These are phyloP conservation scores for Trichophyton verrucosum DNA, from an alignment of 2,329 filamentous ascomycete species.

Conservation along the genomic window DNA sequence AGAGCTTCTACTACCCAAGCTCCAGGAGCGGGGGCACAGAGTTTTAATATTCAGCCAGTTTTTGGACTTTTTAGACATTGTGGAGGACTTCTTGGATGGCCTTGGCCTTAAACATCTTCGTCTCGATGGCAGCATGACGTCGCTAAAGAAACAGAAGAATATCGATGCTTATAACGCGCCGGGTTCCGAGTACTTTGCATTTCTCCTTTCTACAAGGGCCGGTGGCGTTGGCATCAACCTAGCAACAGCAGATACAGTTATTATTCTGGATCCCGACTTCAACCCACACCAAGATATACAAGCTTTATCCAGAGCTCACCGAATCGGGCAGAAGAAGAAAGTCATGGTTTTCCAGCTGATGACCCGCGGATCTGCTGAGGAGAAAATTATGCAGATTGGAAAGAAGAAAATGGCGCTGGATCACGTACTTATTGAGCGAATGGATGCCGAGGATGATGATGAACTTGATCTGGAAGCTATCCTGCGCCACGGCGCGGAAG, in stretches of 20 bases:
- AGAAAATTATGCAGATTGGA: constrained; percentile 92
- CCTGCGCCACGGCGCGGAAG: constrained; percentile 72
- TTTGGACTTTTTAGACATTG: constrained; percentile 67
- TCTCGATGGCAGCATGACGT: constrained; percentile 71
- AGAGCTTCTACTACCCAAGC: constrained; percentile 72
- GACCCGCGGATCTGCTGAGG: constrained; percentile 77
- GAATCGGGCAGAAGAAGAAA: constrained; percentile 92
- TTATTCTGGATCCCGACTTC: constrained; percentile 93
- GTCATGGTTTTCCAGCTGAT: constrained; percentile 92
- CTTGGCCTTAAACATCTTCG: constrained; percentile 62
- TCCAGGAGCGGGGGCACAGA: constrained; percentile 72
- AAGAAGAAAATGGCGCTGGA: constrained; percentile 93
- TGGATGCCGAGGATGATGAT: constrained; percentile 71
- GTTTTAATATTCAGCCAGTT: constrained; percentile 97
- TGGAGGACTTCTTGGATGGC: constrained; percentile 80
- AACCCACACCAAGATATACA: constrained; percentile 98
- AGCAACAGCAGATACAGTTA: constrained; percentile 92
- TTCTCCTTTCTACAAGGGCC: constrained; percentile 83
- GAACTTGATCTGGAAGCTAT: constrained; percentile 76
- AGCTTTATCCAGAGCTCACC: constrained; percentile 82
- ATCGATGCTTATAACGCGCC: constrained; percentile 91
- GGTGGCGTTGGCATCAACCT: constrained; percentile 97
- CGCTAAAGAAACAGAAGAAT: constrained; percentile 79
- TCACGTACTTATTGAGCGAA: constrained; percentile 82
- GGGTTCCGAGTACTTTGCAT: constrained; percentile 71